These are phyloP conservation scores for Pichia sporocuriosa DNA, from an alignment of 805 yeast genomes.

Conservation along the genomic window DNA sequence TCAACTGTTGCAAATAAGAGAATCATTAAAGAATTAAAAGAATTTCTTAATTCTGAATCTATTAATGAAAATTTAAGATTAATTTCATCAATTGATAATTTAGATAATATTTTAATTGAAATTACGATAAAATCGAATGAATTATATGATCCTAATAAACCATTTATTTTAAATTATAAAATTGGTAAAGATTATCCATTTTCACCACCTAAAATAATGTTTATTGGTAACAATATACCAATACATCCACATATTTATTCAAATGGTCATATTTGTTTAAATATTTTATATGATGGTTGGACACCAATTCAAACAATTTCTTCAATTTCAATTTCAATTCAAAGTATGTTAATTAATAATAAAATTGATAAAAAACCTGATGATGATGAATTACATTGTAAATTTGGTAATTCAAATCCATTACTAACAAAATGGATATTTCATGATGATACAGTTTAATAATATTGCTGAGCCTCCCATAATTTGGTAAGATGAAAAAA, in stretches of 20 bases:
- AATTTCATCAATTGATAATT: not conserved
- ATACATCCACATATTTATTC: slow-evolving; percentile 70
- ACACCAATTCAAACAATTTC: slow-evolving; percentile 53
- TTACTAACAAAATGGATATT: slow-evolving; percentile 41
- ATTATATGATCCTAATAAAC: slow-evolving; percentile 1
- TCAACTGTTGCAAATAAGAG: slow-evolving; percentile 1
- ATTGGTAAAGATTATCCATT: slow-evolving; percentile 10
- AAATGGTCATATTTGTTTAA: slow-evolving; percentile 73
- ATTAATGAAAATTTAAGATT: not conserved
- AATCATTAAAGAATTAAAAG: slow-evolving; percentile 4
- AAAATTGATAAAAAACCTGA: slow-evolving; percentile 43
- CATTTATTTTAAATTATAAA: slow-evolving; percentile 6
- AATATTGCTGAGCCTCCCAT: not conserved
- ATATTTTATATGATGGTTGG: slow-evolving; percentile 61
- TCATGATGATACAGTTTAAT: slow-evolving; percentile 48
- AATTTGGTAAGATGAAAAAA: not conserved
- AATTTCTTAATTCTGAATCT: not conserved
- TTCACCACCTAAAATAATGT: slow-evolving; percentile 8
- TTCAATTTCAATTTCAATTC: slow-evolving; percentile 48
- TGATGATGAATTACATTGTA: slow-evolving; percentile 45
- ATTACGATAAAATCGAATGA: slow-evolving; percentile 4
- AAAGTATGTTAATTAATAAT: slow-evolving; percentile 56
- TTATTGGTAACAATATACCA: slow-evolving; percentile 37
- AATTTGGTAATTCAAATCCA: slow-evolving; percentile 54
- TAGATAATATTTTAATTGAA: slow-evolving; percentile 4